A percentile compares a stretch with the other conserved stretches of the same genome.
Conservation (phyloP, 1,284 basidiomycete species). For the Puccinia horiana region DNA sequence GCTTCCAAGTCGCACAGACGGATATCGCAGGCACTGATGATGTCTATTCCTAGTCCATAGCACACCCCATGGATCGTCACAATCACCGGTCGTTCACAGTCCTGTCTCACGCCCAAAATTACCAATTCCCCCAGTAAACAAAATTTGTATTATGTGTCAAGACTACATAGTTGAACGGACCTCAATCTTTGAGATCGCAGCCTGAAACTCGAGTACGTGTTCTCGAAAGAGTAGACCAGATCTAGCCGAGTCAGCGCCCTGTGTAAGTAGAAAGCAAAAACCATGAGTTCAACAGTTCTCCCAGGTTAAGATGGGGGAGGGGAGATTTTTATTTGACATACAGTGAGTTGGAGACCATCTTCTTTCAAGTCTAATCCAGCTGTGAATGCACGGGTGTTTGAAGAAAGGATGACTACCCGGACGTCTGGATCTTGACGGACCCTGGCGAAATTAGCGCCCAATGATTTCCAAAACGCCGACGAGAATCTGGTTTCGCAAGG, state of each 20-base stretch:
- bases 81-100: conserved; percentile 80
- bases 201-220: conserved; percentile 57
- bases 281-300: neutral
- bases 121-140: neutral
- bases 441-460: conserved; percentile 53
- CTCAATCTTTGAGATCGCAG: conserved; percentile 52
- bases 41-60: conserved; percentile 73
- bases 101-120: conserved; percentile 64
- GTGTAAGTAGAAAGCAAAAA: conserved; percentile 29
- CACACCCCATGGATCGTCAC: conserved; percentile 76
- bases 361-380: conserved; percentile 57
- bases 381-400: conserved; percentile 56
- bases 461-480: conserved; percentile 53
- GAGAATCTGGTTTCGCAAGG: conserved; percentile 20
- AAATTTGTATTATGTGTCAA: neutral
- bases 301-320: neutral
- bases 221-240: conserved; percentile 54
- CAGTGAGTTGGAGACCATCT: conserved; percentile 15
- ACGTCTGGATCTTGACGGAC: conserved; percentile 55
- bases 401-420: conserved; percentile 55
- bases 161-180: conserved; percentile 6
- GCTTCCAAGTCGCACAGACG: conserved; percentile 70
- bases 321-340: neutral
- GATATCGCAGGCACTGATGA: conserved; percentile 78
- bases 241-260: conserved; percentile 55